Evolutionary conservation across 2,329 filamentous ascomycete species (phyloP), one percentile per base, ranked within the genome.

Genomic region (Sporothrix dimorphospora): DNA sequence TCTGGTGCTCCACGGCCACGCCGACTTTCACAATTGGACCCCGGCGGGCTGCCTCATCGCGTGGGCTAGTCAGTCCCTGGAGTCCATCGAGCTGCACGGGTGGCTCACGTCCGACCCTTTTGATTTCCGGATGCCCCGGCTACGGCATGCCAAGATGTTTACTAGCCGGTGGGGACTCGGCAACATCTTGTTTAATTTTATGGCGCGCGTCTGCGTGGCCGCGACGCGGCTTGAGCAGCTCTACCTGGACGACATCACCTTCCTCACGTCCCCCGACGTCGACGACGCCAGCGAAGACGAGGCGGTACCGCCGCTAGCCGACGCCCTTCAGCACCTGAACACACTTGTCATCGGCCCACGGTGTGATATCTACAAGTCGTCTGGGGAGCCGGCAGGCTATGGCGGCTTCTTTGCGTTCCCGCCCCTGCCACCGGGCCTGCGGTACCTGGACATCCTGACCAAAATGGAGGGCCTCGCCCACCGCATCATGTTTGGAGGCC

Each of bases 171-270:
- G 55, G 55, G 47, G 21, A 9, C 8, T n/a, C 4, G 14, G 14
- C 27, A 21, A 9, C 4, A 1, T 2, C 24, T 9, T 7, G 14
- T 57, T 71, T 9, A 5, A 30, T 30, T 69, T 73, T 16, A 49
- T 70, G 47, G 14, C 59, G 4, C 42, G 49, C n/a, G n/a, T 73
- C 11, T 72, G 38, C 24, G 12, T 24, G 19, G 53, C 38, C 2
- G 53, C 70, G n/a, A 63, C 69, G 5, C n/a, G 24, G 2, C 72
- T 76, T 1, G 68, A 76, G 61, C 74, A 75, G 53, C 68, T 75
- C 4, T 69, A 42, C 12, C 67, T 76, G 2, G 72, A 71, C 6
- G 1, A 61, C 9, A n/a, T 72, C 14, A 2, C 11, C 4, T 59
- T 67, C 24, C 4, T 14, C 4, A 21, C 19, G 45, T 6, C 14